Conservation (phyloP, 2,329 filamentous ascomycete species). For the Cercospora zeae-maydis region DNA sequence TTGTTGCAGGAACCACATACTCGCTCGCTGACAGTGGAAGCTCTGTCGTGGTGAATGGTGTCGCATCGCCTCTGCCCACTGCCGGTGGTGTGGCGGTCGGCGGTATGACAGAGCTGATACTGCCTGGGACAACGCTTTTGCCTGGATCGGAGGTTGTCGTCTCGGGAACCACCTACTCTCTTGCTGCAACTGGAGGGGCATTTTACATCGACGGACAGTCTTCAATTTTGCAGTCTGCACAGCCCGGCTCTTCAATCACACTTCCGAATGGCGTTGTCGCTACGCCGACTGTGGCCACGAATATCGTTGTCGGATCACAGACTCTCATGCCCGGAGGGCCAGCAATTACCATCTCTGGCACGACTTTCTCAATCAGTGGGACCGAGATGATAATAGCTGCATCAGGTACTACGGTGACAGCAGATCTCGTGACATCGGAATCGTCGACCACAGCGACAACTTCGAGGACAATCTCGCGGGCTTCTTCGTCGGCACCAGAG, state of each 20-base stretch:
- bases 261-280: slow-evolving; percentile 12
- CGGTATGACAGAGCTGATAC: slow-evolving; percentile 5
- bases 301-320: slow-evolving; percentile 8
- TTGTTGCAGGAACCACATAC: slow-evolving; percentile 1
- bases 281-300: slow-evolving; percentile 9
- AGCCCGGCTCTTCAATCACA: slow-evolving; percentile 2
- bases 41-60: slow-evolving; percentile 4
- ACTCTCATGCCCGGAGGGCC: slow-evolving; percentile 20
- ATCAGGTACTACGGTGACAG: not conserved
- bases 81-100: not conserved
- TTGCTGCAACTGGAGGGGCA: not conserved
- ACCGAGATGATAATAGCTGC: slow-evolving; percentile 9
- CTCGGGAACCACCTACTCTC: slow-evolving; percentile 15
- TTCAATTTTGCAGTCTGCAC: not conserved
- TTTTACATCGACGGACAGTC: slow-evolving; percentile 11
- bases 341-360: slow-evolving; percentile 14
- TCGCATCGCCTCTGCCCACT: slow-evolving; percentile 11
- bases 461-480: not conserved
- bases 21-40: not conserved
- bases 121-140: slow-evolving; percentile 12
- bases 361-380: slow-evolving; percentile 15
- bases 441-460: not conserved
- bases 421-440: not conserved
- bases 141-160: slow-evolving; percentile 13
- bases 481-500: not conserved